phyloP scores from a whole-genome alignment of 2,329 filamentous ascomycete genomes.

The Salinomyces thailandicus region DNA sequence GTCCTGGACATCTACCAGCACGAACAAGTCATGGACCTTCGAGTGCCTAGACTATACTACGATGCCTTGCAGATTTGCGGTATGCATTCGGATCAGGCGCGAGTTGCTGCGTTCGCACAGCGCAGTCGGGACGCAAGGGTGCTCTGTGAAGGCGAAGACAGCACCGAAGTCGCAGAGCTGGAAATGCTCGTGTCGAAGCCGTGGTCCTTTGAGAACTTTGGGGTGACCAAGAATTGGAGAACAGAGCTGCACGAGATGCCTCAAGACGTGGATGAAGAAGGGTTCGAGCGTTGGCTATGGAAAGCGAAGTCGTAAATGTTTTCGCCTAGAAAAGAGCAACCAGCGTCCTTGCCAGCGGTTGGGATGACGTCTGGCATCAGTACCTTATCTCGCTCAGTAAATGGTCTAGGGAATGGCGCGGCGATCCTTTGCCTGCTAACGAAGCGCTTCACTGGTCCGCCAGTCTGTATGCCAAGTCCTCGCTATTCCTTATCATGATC shows the following conservation, averaged over 20 bases:
- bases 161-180: constrained; percentile 11
- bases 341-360: no score
- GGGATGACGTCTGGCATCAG: no score
- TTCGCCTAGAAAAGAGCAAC: no score
- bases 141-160: constrained; percentile 15
- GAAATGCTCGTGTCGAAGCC: constrained; percentile 10
- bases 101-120: constrained; percentile 13
- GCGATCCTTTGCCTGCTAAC: no score
- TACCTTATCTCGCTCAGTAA: no score
- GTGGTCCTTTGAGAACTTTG: constrained; percentile 13
- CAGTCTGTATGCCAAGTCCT: no score
- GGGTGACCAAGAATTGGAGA: constrained; percentile 14
- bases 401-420: no score
- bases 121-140: constrained; percentile 10
- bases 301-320: background rate
- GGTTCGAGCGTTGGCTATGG: background rate
- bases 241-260: constrained; percentile 9
- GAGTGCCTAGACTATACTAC: constrained; percentile 16
- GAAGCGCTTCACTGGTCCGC: no score
- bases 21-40: constrained; percentile 13
- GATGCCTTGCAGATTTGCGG: constrained; percentile 20
- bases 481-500: no score
- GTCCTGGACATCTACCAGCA: constrained; percentile 10
- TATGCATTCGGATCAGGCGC: constrained; percentile 14
- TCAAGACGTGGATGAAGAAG: constrained; percentile 1